These are phyloP conservation scores for Blepharisma undulans DNA, from an alignment of 169 alveolate species.

Conservation along the genomic window DNA sequence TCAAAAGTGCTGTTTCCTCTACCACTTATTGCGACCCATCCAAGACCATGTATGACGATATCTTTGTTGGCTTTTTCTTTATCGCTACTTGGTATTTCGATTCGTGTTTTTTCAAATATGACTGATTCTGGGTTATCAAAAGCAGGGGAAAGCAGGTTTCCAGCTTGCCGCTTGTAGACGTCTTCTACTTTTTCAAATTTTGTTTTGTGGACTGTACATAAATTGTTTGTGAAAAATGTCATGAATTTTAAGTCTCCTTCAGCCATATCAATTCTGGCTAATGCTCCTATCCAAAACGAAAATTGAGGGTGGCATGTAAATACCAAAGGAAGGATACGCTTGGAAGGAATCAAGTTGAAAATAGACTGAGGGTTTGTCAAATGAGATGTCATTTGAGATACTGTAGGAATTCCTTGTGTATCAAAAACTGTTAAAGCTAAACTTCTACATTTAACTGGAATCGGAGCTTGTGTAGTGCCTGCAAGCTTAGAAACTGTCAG, in stretches of 20 bases:
- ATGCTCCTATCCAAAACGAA: conserved; percentile 60
- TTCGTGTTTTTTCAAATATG: background rate
- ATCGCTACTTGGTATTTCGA: background rate
- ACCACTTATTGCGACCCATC: conserved; percentile 20
- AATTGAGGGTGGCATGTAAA: conserved; percentile 25
- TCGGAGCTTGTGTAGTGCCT: conserved; percentile 58
- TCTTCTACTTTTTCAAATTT: conserved; percentile 36
- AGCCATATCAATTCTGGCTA: conserved; percentile 54
- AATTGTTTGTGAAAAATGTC: conserved; percentile 49
- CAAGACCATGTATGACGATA: conserved; percentile 20
- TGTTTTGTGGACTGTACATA: conserved; percentile 62
- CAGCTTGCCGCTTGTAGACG: conserved; percentile 55
- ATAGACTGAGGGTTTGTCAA: conserved; percentile 42
- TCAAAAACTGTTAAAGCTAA: conserved; percentile 52
- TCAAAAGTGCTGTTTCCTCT: background rate
- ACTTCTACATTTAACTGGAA: conserved; percentile 38
- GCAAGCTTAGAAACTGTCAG: conserved; percentile 56
- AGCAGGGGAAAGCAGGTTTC: conserved; percentile 51
- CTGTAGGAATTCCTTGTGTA: conserved; percentile 68
- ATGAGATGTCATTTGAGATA: conserved; percentile 25
- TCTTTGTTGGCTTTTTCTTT: background rate
- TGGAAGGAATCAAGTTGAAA: conserved; percentile 36
- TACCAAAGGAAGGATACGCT: conserved; percentile 40
- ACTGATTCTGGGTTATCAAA: conserved; percentile 41
- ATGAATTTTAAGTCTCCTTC: conserved; percentile 51